These are phyloP conservation scores for Debaryomyces sp. DNA, from an alignment of 1,139 yeast genomes.

Conservation along the genomic window DNA sequence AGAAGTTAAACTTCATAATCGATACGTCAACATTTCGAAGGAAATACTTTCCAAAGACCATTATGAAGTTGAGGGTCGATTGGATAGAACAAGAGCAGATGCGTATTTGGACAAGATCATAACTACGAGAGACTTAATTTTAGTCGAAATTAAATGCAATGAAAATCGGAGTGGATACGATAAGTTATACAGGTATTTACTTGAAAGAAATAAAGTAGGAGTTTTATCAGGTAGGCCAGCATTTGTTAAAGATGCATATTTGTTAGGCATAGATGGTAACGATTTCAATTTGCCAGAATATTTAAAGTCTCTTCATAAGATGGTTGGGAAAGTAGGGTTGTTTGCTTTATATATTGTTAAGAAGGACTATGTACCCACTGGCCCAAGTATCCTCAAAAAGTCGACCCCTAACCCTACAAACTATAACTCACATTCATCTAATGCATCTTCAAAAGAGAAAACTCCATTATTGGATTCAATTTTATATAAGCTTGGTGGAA, in stretches of 20 bases:
- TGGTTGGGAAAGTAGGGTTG: slow-evolving; percentile 32
- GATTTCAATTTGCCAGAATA: slow-evolving; percentile 30
- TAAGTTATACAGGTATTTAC: slow-evolving; percentile 57
- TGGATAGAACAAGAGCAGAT: slow-evolving; percentile 57
- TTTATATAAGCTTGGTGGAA: slow-evolving; percentile 16
- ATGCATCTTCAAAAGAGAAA: slow-evolving; percentile 1
- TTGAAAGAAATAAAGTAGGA: slow-evolving; percentile 55
- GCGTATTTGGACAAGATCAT: slow-evolving; percentile 55
- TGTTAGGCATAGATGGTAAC: slow-evolving; percentile 48
- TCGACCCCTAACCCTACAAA: slow-evolving; percentile 9
- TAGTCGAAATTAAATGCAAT: slow-evolving; percentile 43
- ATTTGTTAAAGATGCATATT: slow-evolving; percentile 67
- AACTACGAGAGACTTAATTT: slow-evolving; percentile 51
- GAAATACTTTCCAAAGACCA: slow-evolving; percentile 32
- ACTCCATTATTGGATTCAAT: slow-evolving; percentile 22
- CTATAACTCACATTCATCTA: neutral
- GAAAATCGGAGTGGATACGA: slow-evolving; percentile 35
- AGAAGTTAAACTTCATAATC: slow-evolving; percentile 24
- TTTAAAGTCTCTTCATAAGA: slow-evolving; percentile 24
- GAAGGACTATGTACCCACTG: slow-evolving; percentile 37
- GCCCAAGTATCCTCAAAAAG: slow-evolving; percentile 23
- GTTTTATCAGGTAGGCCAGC: slow-evolving; percentile 55
- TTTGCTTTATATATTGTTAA: slow-evolving; percentile 51
- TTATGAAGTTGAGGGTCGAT: slow-evolving; percentile 63
- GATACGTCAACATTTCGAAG: slow-evolving; percentile 31